A percentile compares a stretch with the other conserved stretches of the same genome.
Conservation (phyloP, 2,329 filamentous ascomycete species). For the Cordyceps tenuipes region DNA sequence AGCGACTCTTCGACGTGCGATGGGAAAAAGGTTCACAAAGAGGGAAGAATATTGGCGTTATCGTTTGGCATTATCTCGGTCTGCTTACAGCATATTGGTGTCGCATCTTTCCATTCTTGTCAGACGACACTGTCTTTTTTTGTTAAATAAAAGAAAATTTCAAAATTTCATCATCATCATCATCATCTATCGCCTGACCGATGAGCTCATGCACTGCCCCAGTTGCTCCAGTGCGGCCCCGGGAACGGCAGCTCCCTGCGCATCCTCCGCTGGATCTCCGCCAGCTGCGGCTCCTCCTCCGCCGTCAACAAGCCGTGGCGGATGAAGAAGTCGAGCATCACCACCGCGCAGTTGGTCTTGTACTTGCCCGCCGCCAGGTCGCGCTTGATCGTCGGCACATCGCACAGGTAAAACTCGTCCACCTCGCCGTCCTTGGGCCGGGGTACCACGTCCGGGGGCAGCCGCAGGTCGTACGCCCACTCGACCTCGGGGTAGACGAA, state of each 20-base stretch:
- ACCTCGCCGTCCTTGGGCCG: slow-evolving; percentile 84
- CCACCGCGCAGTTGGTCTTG: slow-evolving; percentile 85
- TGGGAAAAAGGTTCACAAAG: background rate
- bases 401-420: slow-evolving; percentile 71
- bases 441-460: slow-evolving; percentile 60
- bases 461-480: slow-evolving; percentile 82
- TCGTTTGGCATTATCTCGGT: background rate
- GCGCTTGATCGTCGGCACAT: slow-evolving; percentile 64
- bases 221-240: slow-evolving; percentile 45
- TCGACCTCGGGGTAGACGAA: slow-evolving; percentile 86
- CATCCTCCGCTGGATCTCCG: slow-evolving; percentile 65
- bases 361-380: slow-evolving; percentile 66
- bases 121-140: background rate
- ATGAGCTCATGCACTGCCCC: slow-evolving; percentile 15
- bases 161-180: background rate
- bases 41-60: background rate
- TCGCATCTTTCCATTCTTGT: background rate
- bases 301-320: slow-evolving; percentile 71
- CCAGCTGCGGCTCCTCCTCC: slow-evolving; percentile 70
- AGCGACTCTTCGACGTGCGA: slow-evolving; percentile 1
- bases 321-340: slow-evolving; percentile 84
- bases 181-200: background rate
- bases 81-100: background rate
- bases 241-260: slow-evolving; percentile 78
- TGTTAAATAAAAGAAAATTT: background rate